Percentiles rank a stretch among this genome's conserved stretches.
These are phyloP conservation scores for Colletotrichum incanum DNA, from an alignment of 2,329 filamentous ascomycete genomes.

Conservation along the genomic window DNA sequence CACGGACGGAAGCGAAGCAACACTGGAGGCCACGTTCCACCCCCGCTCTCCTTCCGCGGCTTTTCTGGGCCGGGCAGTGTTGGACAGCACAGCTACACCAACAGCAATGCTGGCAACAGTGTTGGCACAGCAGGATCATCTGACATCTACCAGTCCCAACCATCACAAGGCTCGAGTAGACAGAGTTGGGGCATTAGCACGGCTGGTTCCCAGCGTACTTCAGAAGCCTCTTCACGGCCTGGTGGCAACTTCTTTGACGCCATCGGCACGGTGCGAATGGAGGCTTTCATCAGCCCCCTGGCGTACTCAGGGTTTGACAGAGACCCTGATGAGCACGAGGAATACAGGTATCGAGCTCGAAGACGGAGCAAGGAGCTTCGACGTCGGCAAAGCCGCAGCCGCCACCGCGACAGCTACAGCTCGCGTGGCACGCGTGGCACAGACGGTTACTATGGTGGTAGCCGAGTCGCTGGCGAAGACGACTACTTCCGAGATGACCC, in stretches of 20 bases:
- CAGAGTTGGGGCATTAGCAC: slow-evolving; percentile 63
- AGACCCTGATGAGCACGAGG: slow-evolving; percentile 65
- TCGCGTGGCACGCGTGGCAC: slow-evolving; percentile 62
- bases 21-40: slow-evolving; percentile 82
- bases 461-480: slow-evolving; percentile 66
- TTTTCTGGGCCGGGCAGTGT: slow-evolving; percentile 74
- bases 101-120: slow-evolving; percentile 72
- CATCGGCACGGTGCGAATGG: slow-evolving; percentile 94
- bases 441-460: slow-evolving; percentile 66
- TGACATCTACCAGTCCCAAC: slow-evolving; percentile 72
- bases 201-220: slow-evolving; percentile 65
- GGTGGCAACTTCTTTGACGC: slow-evolving; percentile 83
- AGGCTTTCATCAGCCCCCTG: slow-evolving; percentile 88
- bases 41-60: slow-evolving; percentile 82
- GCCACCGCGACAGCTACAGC: slow-evolving; percentile 67
- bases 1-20: slow-evolving; percentile 93
- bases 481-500: slow-evolving; percentile 74
- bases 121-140: slow-evolving; percentile 72
- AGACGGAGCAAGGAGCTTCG: slow-evolving; percentile 71
- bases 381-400: slow-evolving; percentile 67
- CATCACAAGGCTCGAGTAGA: slow-evolving; percentile 58
- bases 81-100: slow-evolving; percentile 63
- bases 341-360: slow-evolving; percentile 63
- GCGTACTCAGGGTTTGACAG: slow-evolving; percentile 65
- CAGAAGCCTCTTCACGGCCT: slow-evolving; percentile 67